These are phyloP conservation scores for Albizia julibrissin DNA, from an alignment of 306 rosid species.

Conservation along the genomic window DNA sequence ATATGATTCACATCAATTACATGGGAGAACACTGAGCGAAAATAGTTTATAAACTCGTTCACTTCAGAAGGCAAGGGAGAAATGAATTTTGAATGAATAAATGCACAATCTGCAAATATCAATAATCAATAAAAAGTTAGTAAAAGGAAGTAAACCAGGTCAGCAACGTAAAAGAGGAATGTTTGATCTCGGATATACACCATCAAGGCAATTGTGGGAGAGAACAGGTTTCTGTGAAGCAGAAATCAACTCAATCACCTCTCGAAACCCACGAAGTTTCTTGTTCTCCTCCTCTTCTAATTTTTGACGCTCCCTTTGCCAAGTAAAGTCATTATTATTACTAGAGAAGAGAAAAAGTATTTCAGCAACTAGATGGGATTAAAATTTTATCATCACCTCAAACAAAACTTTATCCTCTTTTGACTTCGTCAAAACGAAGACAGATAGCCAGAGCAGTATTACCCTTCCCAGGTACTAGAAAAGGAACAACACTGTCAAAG, in stretches of 20 bases:
- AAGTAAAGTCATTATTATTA: conserved; percentile 26
- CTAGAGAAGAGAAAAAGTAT: conserved; percentile 1
- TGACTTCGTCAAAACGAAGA: conserved; percentile 42
- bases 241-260: conserved; percentile 95
- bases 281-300: conserved; percentile 64
- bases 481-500: too few species aligned
- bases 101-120: conserved; percentile 71
- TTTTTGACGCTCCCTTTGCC: conserved; percentile 61
- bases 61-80: conserved; percentile 69
- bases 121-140: not conserved
- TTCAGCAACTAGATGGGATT: conserved; percentile 3
- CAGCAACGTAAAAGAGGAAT: conserved; percentile 25
- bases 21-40: too few species aligned
- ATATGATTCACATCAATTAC: too few species aligned
- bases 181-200: conserved; percentile 61
- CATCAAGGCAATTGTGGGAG: conserved; percentile 82
- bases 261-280: conserved; percentile 84
- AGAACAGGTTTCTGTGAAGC: conserved; percentile 95
- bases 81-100: conserved; percentile 75
- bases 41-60: conserved; percentile 65
- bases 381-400: conserved; percentile 50
- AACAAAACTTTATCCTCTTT: conserved; percentile 70
- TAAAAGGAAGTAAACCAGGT: conserved; percentile 25
- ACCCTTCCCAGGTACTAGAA: too few species aligned
- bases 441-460: conserved; percentile 29